Evolutionary conservation across 805 yeast species (phyloP).

Genomic region (Saccharomyces paradoxus): DNA sequence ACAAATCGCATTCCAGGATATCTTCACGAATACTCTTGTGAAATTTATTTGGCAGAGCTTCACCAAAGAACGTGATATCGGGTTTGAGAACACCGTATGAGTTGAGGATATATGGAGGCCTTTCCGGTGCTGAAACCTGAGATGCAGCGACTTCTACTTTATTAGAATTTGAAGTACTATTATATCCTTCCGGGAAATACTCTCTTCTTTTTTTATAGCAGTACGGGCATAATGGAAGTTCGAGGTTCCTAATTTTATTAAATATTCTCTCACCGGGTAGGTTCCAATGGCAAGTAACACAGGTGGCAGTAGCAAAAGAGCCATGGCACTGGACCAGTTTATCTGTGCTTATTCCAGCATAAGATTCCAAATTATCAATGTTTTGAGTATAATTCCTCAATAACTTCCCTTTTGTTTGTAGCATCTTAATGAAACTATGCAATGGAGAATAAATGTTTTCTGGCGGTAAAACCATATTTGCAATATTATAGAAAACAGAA

Average conservation of each 20-base stretch:
- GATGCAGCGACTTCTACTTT: neutral
- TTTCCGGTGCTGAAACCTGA: neutral
- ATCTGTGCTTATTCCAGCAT: slow-evolving; percentile 61
- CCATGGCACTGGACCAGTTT: slow-evolving; percentile 86
- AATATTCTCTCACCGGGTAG: slow-evolving; percentile 60
- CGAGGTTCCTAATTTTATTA: slow-evolving; percentile 47
- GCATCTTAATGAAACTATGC: slow-evolving; percentile 66
- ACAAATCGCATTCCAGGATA: slow-evolving; percentile 59
- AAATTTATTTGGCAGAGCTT: slow-evolving; percentile 62
- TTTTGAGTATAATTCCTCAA: slow-evolving; percentile 84
- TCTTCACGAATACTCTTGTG: slow-evolving; percentile 55
- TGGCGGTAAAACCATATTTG: slow-evolving; percentile 77
- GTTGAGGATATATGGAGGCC: slow-evolving; percentile 19
- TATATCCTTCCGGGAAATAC: slow-evolving; percentile 18
- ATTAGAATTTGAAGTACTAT: slow-evolving; percentile 1
- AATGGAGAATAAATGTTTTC: slow-evolving; percentile 58
- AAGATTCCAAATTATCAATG: slow-evolving; percentile 75
- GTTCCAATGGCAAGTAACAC: slow-evolving; percentile 63
- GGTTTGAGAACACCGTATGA: slow-evolving; percentile 83
- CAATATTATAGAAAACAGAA: slow-evolving; percentile 69
- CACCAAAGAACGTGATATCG: slow-evolving; percentile 88
- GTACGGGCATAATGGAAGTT: slow-evolving; percentile 64
- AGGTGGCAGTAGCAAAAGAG: slow-evolving; percentile 79
- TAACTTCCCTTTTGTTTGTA: slow-evolving; percentile 68
- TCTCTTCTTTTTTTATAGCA: slow-evolving; percentile 43